phyloP scores from a whole-genome alignment of 106 monocot species.

The Triglochin maritima region DNA sequence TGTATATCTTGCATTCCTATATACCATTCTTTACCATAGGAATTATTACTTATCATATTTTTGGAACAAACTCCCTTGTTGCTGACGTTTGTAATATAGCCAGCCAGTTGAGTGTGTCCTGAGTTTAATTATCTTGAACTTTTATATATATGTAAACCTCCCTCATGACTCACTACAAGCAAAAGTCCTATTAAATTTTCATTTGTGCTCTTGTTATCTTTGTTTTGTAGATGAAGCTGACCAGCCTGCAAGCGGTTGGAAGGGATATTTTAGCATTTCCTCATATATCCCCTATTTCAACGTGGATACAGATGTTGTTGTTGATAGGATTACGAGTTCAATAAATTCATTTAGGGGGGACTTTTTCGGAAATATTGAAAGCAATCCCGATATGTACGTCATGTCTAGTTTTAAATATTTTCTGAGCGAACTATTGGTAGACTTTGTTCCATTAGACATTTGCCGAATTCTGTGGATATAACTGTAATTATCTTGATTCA shows the following conservation, averaged over 20 bases:
- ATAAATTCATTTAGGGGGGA: slow-evolving; percentile 56
- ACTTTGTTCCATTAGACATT: too few species aligned
- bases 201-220: neutral
- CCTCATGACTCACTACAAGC: too few species aligned
- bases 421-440: too few species aligned
- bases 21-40: too few species aligned
- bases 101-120: neutral
- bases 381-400: slow-evolving; percentile 92
- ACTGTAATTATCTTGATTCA: too few species aligned
- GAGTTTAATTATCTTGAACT: neutral
- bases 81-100: too few species aligned
- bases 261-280: slow-evolving; percentile 73
- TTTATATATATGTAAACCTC: too few species aligned
- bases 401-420: neutral
- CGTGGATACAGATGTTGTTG: slow-evolving; percentile 83
- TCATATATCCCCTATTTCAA: slow-evolving; percentile 86
- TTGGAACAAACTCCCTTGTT: too few species aligned
- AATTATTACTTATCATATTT: too few species aligned
- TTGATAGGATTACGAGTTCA: slow-evolving; percentile 72
- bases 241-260: slow-evolving; percentile 47
- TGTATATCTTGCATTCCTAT: too few species aligned
- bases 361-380: slow-evolving; percentile 70
- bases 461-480: too few species aligned
- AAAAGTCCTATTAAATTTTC: too few species aligned
- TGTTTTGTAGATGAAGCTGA: slow-evolving; percentile 22